Percentiles rank a stretch among this genome's conserved stretches.
Evolutionary conservation across 1,284 basidiomycete genomes (phyloP).

Genomic region (Heliocybe sulcata): DNA sequence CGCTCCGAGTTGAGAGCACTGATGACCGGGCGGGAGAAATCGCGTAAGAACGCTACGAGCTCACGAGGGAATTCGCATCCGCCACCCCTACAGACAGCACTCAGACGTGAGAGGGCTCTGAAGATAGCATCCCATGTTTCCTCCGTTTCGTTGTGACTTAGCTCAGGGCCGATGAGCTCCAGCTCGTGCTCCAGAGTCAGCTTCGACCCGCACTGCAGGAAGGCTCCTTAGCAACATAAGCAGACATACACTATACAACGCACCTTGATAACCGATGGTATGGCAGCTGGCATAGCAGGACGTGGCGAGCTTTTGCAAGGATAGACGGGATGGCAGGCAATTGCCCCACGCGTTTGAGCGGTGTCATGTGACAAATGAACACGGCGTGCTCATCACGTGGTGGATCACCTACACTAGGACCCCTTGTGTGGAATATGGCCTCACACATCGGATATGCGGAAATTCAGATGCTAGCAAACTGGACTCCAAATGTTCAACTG

Average conservation of each 20-base stretch:
- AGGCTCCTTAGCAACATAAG: not conserved
- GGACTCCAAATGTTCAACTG: no score
- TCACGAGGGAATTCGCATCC: constrained; percentile 49
- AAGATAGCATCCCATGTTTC: constrained; percentile 80
- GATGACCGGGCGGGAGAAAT: constrained; percentile 48
- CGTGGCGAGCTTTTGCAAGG: no score
- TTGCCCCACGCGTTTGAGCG: no score
- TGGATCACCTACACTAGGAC: no score
- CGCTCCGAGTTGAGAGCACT: constrained; percentile 70
- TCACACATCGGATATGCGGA: no score
- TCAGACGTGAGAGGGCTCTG: constrained; percentile 44
- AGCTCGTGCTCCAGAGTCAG: constrained; percentile 31
- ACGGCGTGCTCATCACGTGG: no score
- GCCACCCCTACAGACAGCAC: constrained; percentile 49
- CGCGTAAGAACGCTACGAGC: constrained; percentile 45
- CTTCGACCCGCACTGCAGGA: constrained; percentile 24
- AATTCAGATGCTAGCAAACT: no score
- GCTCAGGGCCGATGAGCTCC: constrained; percentile 31
- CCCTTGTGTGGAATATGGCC: no score
- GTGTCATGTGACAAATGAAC: no score
- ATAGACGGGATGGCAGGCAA: no score
- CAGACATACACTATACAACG: not conserved
- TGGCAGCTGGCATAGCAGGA: constrained; percentile 10
- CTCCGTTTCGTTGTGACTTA: constrained; percentile 66
- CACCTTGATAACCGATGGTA: constrained; percentile 12